Evolutionary conservation across 164 flowering plant genomes (phyloP).

Genomic region (Vitis rotundifolia): DNA sequence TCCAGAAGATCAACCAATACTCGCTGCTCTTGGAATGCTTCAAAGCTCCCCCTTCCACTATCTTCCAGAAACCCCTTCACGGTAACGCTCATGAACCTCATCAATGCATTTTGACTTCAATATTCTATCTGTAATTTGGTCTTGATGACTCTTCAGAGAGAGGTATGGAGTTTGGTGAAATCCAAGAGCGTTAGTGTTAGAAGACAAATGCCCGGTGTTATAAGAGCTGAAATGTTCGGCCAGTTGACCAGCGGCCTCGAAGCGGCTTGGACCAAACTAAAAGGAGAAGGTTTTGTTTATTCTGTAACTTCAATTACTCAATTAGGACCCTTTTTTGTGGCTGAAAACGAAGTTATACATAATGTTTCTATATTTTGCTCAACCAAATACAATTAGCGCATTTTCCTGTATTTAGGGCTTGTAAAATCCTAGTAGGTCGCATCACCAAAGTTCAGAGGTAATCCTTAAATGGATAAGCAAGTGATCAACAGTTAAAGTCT

Average conservation of each 20-base stretch:
- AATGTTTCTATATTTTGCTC: too few species aligned
- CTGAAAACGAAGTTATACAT: too few species aligned
- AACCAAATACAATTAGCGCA: too few species aligned
- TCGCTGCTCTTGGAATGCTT: slow-evolving; percentile 41
- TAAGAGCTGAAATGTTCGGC: slow-evolving; percentile 97
- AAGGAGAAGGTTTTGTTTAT: slow-evolving; percentile 72
- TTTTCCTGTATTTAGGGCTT: too few species aligned
- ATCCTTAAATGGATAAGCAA: too few species aligned
- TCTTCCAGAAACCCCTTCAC: slow-evolving; percentile 45
- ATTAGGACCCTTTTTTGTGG: too few species aligned
- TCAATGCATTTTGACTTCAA: not conserved
- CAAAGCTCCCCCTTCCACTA: slow-evolving; percentile 29
- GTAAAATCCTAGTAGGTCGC: too few species aligned
- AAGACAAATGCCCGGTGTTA: slow-evolving; percentile 42
- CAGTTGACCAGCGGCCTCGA: slow-evolving; percentile 89
- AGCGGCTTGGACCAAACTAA: slow-evolving; percentile 92
- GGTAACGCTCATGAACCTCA: slow-evolving; percentile 26
- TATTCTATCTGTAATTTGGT: slow-evolving; percentile 2
- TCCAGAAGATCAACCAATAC: slow-evolving; percentile 14
- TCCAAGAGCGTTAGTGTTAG: slow-evolving; percentile 30
- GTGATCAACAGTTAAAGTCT: too few species aligned
- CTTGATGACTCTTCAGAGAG: slow-evolving; percentile 39
- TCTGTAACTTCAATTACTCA: not conserved
- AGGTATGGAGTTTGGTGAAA: slow-evolving; percentile 69
- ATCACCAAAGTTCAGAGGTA: too few species aligned